phyloP scores from a whole-genome alignment of 805 yeast genomes.

The Kazachstania martiniae region DNA sequence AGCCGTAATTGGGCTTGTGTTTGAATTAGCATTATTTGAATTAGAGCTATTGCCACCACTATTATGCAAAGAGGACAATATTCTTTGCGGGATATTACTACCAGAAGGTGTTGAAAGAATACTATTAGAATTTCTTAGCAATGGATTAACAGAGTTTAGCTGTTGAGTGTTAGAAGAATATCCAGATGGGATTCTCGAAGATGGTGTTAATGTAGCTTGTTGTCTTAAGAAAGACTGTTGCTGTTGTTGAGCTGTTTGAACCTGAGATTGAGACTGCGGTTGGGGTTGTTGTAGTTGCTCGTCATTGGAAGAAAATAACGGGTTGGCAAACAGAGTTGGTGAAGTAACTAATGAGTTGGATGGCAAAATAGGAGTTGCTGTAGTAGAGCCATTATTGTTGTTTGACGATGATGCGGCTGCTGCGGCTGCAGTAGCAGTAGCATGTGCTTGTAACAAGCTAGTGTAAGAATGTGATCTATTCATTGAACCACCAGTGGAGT shows the following conservation, averaged over 20 bases:
- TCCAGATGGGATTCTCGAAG: slow-evolving; percentile 28
- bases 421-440: slow-evolving; percentile 21
- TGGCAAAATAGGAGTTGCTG: not conserved
- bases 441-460: slow-evolving; percentile 27
- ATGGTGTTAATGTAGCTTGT: slow-evolving; percentile 22
- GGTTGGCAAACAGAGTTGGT: slow-evolving; percentile 6
- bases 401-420: slow-evolving; percentile 4
- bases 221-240: slow-evolving; percentile 24
- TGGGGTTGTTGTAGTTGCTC: slow-evolving; percentile 7
- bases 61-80: slow-evolving; percentile 8
- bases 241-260: slow-evolving; percentile 6
- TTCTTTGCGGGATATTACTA: slow-evolving; percentile 12
- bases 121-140: slow-evolving; percentile 22
- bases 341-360: not conserved
- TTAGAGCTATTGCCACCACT: slow-evolving; percentile 1
- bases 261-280: slow-evolving; percentile 1
- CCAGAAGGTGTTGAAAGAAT: slow-evolving; percentile 17
- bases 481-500: slow-evolving; percentile 29
- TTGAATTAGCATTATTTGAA: slow-evolving; percentile 6
- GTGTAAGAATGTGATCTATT: slow-evolving; percentile 28
- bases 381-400: slow-evolving; percentile 3
- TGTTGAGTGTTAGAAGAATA: slow-evolving; percentile 18
- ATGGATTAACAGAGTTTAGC: slow-evolving; percentile 21
- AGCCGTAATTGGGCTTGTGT: slow-evolving; percentile 3
- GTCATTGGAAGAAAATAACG: slow-evolving; percentile 8